Evolutionary conservation across 495 filamentous ascomycete species (phyloP), one percentile per base, ranked within the genome.

Genomic region (Annulohypoxylon bovei): DNA sequence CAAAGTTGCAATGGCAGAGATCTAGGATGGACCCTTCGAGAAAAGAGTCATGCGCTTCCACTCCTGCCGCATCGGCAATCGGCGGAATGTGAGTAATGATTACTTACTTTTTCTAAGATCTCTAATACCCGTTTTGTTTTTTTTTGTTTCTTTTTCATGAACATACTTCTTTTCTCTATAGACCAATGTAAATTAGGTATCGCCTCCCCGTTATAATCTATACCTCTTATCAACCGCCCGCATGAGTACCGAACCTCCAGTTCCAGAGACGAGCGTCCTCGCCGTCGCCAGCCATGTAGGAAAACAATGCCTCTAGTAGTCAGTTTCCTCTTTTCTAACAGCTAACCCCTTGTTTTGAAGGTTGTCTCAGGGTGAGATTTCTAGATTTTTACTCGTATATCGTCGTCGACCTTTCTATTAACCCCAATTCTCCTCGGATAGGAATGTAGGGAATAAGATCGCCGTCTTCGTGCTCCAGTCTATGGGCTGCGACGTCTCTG

Each of bases 201-300:
- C 25, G 32, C 14, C 25, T 7, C 22, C n/a, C 4, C 20, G 8
- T 4, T 22, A 49, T 56, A 56, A n/a, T 14, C 9, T 23, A 40
- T 40, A 56, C 32, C 32, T 22, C 33, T 37, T 7, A 16, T 39
- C 14, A 53, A 20, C 40, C 49, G 23, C 39, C 60, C 62, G 76
- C 74, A 85, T 82, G 81, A 78, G 62, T 69, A 62, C 75, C 52
- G 80, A 79, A 70, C 77, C 79, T n/a, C 81, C 88, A 27, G 87
- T 96, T 46, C 93, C 94, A 9, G 93, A 95, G 77, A 97, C 93
- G 30, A 83, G 88, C 75, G 94, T 99, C 61, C 85, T 99, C 75
- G 94, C 95, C 42, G 88, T 98, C 69, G 95, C 95, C 76, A 98
- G 95, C 81, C 95, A 99, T 96, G 95, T 98, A 92, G 81, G 92